phyloP scores from a whole-genome alignment of 352 stramenopile genomes.

The Globisporangium cystogenes region DNA sequence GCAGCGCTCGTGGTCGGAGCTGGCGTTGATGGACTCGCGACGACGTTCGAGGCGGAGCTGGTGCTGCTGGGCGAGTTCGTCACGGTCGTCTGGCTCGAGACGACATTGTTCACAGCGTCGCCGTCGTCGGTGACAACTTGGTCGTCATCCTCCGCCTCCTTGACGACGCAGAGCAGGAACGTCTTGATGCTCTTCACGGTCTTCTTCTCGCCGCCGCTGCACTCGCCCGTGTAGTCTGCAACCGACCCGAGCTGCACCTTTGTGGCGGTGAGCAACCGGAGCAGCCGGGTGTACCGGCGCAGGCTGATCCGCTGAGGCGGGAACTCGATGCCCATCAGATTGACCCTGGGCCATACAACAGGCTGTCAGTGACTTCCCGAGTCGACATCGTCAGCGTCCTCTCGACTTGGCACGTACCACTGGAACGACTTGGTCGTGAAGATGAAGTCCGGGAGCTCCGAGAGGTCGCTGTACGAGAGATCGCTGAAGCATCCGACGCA shows the following conservation, averaged over 20 bases:
- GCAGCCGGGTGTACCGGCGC: background rate
- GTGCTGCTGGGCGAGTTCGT: background rate
- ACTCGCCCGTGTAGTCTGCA: background rate
- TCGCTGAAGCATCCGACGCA: background rate
- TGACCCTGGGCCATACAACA: conserved; percentile 4
- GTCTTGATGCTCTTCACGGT: conserved; percentile 3
- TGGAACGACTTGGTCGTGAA: conserved; percentile 4
- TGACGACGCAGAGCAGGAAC: conserved; percentile 4
- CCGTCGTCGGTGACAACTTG: background rate
- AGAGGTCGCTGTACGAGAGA: background rate
- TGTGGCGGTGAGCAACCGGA: background rate
- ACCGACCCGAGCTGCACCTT: conserved; percentile 3
- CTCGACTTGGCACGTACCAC: background rate
- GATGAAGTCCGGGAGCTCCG: conserved; percentile 1
- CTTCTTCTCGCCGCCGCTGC: conserved; percentile 1
- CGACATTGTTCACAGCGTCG: background rate
- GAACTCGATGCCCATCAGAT: conserved; percentile 1
- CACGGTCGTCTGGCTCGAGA: background rate
- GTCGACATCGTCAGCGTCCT: background rate
- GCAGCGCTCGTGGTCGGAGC: background rate
- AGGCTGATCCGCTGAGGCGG: background rate
- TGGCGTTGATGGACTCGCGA: background rate
- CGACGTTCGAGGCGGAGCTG: background rate
- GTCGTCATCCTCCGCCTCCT: conserved; percentile 3
- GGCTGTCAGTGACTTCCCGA: no score